A percentile compares a stretch with the other conserved stretches of the same genome.
Evolutionary conservation across 2,329 filamentous ascomycete species (phyloP).

Genomic region (Fusarium praegraminearum): DNA sequence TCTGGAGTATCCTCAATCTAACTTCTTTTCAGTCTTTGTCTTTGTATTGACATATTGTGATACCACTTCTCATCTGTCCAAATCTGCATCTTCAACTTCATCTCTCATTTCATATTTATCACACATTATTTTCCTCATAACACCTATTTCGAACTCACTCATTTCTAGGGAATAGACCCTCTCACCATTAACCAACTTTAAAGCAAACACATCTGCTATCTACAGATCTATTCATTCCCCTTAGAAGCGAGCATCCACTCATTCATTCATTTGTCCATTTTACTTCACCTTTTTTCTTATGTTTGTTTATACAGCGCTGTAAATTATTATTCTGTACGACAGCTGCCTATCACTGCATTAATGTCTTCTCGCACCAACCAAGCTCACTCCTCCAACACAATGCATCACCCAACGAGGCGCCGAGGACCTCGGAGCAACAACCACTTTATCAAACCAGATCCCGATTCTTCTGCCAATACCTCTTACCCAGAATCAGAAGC

Average conservation of each 20-base stretch:
- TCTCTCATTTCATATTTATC: not conserved
- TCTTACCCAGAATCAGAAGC: slow-evolving; percentile 31
- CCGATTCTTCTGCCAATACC: slow-evolving; percentile 33
- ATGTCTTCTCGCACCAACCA: slow-evolving; percentile 36
- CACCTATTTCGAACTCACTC: not conserved
- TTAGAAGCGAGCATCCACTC: not conserved
- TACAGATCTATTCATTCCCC: slow-evolving; percentile 6
- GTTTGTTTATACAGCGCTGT: not conserved
- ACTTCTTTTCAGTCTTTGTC: slow-evolving; percentile 4
- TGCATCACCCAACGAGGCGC: slow-evolving; percentile 42
- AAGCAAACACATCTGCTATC: slow-evolving; percentile 6
- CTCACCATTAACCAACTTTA: not conserved
- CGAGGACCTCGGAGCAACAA: slow-evolving; percentile 34
- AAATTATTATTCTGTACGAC: not conserved
- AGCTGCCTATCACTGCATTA: not conserved
- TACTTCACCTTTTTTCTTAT: not conserved
- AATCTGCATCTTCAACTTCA: not conserved
- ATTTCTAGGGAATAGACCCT: not conserved
- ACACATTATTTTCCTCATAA: not conserved
- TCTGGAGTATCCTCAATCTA: slow-evolving; percentile 34
- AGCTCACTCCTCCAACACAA: slow-evolving; percentile 27
- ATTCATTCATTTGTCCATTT: slow-evolving; percentile 1
- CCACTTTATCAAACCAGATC: slow-evolving; percentile 46
- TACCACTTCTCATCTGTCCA: slow-evolving; percentile 1
- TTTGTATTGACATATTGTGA: slow-evolving; percentile 8